phyloP scores from a whole-genome alignment of 1,284 basidiomycete species.

The Naganishia liquefaciens region DNA sequence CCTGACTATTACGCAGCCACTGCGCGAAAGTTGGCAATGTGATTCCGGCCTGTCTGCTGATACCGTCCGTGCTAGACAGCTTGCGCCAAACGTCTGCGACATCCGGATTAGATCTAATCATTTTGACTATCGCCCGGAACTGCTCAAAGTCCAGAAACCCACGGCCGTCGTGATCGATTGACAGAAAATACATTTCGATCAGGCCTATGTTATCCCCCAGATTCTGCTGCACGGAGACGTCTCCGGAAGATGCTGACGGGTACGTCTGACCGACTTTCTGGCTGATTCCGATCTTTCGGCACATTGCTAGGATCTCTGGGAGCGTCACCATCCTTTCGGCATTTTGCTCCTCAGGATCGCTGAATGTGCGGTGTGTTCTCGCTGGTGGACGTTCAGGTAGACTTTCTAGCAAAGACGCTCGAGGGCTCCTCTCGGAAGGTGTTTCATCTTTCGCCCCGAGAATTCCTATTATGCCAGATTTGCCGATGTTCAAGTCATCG shows the following conservation, averaged over 20 bases:
- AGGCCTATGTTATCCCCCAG: constrained; percentile 23
- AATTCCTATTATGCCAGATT: constrained; percentile 27
- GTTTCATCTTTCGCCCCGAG: constrained; percentile 12
- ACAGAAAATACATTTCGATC: constrained; percentile 63
- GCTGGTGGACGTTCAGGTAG: not conserved
- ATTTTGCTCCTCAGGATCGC: constrained; percentile 52
- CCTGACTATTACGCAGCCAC: constrained; percentile 7
- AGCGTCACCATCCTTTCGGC: constrained; percentile 63
- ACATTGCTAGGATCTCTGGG: constrained; percentile 73
- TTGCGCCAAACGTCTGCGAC: constrained; percentile 10
- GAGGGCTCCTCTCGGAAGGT: not conserved
- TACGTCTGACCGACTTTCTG: constrained; percentile 12
- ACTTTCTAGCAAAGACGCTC: not conserved
- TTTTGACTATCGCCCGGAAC: constrained; percentile 82
- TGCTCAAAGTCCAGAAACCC: constrained; percentile 77
- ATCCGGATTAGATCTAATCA: constrained; percentile 79
- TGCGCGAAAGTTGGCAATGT: not conserved
- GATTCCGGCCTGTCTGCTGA: not conserved
- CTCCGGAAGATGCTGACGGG: not conserved
- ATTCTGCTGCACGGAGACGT: not conserved
- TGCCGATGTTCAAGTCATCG: constrained; percentile 59
- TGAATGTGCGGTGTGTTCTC: not conserved
- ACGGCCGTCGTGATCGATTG: constrained; percentile 67
- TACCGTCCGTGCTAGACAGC: not conserved
- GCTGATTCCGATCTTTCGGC: constrained; percentile 58